Conservation (phyloP, 2,329 filamentous ascomycete species). For the Tolypocladium pustulatum region DNA sequence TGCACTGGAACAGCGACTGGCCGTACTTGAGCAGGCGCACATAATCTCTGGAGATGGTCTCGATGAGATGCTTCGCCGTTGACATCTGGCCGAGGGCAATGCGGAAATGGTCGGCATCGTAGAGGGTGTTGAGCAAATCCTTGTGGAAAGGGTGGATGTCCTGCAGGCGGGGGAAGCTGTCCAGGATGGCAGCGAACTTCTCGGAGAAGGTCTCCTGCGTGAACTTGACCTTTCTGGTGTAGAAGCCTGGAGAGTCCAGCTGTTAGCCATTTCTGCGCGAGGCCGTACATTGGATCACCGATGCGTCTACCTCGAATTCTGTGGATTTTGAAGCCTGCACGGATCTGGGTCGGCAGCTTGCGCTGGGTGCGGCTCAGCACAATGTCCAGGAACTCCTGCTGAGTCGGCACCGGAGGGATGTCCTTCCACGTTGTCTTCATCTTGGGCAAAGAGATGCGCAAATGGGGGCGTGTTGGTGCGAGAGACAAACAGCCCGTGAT, state of each 20-base stretch:
- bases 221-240: slow-evolving; percentile 97
- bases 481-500: background rate
- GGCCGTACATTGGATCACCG: background rate
- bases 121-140: slow-evolving; percentile 83
- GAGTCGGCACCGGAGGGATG: slow-evolving; percentile 80
- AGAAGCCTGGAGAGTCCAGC: slow-evolving; percentile 54
- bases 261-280: slow-evolving; percentile 2
- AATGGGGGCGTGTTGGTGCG: background rate
- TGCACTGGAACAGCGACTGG: slow-evolving; percentile 95
- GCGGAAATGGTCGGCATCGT: slow-evolving; percentile 95
- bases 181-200: slow-evolving; percentile 82
- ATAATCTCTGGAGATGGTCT: slow-evolving; percentile 93
- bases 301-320: slow-evolving; percentile 57
- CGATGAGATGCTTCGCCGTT: slow-evolving; percentile 91
- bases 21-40: slow-evolving; percentile 88
- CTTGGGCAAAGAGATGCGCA: slow-evolving; percentile 22
- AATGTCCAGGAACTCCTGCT: slow-evolving; percentile 95
- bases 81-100: slow-evolving; percentile 94
- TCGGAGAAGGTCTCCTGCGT: slow-evolving; percentile 94
- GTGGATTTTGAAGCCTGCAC: slow-evolving; percentile 87
- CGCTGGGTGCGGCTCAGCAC: slow-evolving; percentile 89
- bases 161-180: slow-evolving; percentile 83
- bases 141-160: slow-evolving; percentile 93
- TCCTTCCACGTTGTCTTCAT: slow-evolving; percentile 62
- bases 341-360: slow-evolving; percentile 88